Evolutionary conservation across 2,329 filamentous ascomycete species (phyloP).

Genomic region (Colletotrichum lupini): DNA sequence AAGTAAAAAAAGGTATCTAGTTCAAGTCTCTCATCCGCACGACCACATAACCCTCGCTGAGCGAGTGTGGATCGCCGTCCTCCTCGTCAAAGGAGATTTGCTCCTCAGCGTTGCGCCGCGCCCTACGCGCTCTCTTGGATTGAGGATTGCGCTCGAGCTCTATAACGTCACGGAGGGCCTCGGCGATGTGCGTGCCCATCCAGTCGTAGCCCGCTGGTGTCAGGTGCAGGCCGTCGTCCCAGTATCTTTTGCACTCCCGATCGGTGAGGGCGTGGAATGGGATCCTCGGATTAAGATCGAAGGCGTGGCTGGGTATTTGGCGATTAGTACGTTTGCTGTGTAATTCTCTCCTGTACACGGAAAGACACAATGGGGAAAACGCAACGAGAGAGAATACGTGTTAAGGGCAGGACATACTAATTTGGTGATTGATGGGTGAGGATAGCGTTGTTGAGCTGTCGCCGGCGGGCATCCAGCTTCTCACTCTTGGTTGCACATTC

Average conservation of each 20-base stretch:
- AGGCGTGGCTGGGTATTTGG: slow-evolving; percentile 56
- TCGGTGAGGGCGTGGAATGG: slow-evolving; percentile 63
- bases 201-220: slow-evolving; percentile 69
- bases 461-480: slow-evolving; percentile 48
- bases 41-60: slow-evolving; percentile 65
- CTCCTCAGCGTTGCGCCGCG: slow-evolving; percentile 51
- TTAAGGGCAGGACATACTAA: slow-evolving; percentile 57
- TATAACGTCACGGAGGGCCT: slow-evolving; percentile 59
- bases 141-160: slow-evolving; percentile 27
- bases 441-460: slow-evolving; percentile 65
- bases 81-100: slow-evolving; percentile 60
- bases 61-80: slow-evolving; percentile 53
- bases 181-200: slow-evolving; percentile 68
- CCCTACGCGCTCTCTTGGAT: slow-evolving; percentile 39
- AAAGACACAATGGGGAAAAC: not conserved
- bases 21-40: slow-evolving; percentile 64
- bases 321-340: not conserved
- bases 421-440: slow-evolving; percentile 57
- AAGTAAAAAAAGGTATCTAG: slow-evolving; percentile 43
- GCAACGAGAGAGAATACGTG: not conserved
- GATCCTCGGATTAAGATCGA: slow-evolving; percentile 66
- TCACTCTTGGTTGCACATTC: slow-evolving; percentile 53
- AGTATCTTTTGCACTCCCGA: slow-evolving; percentile 60
- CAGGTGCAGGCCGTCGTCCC: slow-evolving; percentile 72
- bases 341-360: no score